Base-by-base conservation (phyloP, 331 rosid species). In the Pyrus hybrid region DNA sequence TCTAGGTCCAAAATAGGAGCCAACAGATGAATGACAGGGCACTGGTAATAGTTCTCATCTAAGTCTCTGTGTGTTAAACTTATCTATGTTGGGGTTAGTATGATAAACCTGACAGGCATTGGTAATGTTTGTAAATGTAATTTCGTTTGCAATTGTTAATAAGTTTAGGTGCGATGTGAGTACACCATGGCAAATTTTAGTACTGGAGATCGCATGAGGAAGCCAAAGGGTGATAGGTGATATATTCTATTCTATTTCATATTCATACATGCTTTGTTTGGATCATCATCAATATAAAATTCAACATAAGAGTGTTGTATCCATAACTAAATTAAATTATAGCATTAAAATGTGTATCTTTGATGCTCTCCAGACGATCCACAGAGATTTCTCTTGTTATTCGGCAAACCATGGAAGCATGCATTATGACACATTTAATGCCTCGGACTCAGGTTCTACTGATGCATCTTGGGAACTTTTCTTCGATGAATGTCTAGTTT, bases 151-250 rank as follows among this genome's bases (percentile, higher is more conserved):
- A 41, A 74, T 65, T 33, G 25, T 75, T 47, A 32, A 53, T 78
- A 35, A 45, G 33, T 73, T 51, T 71, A 91, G 97, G 91, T 93
- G 83, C 85, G 98, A 3, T 93, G 97, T 71, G 98, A 93, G 71
- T 91, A 91, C 73, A 91, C 88, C 82, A 91, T 93, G 98, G 97
- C 95, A 82, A 91, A 92, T 83, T 93, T 90, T 81, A 90, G 97
- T 78, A 91, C 98, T 1, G 98, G 97, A 53, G 98, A 93, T 87
- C 90, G 98, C 68, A 86, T 70, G 91, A 88, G 97, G 82, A 93
- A 88, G 71, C 88, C 90, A 8, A 93, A 93, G 94, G 97, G 97
- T 13, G 93, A 93, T 81, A 91, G 97, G 97, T 93, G 76, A 47
- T 74, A 63, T 41, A 51, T 63, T 75, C 13, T 26, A 4, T 49